Base-by-base conservation (phyloP, 1,284 basidiomycete species). In the Ceratorhiza oryzae-sativae region DNA sequence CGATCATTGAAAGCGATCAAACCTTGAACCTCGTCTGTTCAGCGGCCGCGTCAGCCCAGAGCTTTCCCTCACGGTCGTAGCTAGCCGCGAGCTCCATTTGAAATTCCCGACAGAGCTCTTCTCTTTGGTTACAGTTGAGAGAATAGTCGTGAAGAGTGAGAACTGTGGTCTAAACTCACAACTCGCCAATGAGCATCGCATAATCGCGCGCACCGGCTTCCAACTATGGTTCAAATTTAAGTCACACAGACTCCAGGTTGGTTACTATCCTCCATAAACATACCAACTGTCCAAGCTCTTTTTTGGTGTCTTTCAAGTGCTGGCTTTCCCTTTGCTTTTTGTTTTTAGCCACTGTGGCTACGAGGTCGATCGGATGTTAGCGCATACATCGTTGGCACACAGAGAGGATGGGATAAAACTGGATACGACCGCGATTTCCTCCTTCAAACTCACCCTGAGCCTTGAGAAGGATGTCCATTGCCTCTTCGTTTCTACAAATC, bases 81-180 rank as follows among this genome's bases (percentile, higher is more conserved):
- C 65, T 68, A 32, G 51, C 65, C 41, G 53, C 65, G 15, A 68
- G 65, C 39, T 68, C 53, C 65, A 56, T 58, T 34, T 68, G 65
- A 46, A 68, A 68, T 10, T 3, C 27, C 34, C 46, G n/a, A 46
- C 39, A 56, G 1, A 68, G 27, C 39, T 68, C 51, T 20, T 68
- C 65, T 34, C 65, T 68, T 18, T 42, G 20, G 2, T 25, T 39
- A n/a, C n/a, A n/a, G n/a, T n/a, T n/a, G n/a, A n/a, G n/a, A n/a
- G n/a, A n/a, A n/a, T n/a, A n/a, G n/a, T n/a, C n/a, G n/a, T n/a
- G n/a, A n/a, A n/a, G n/a, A n/a, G n/a, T n/a, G n/a, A n/a, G n/a
- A n/a, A n/a, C n/a, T n/a, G n/a, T 9, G 25, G 15, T 9, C 20
- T 8, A 2, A 10, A 58, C 65, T 30, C 20, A 68, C 65, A 68